Base-by-base conservation (phyloP, 495 filamentous ascomycete genomes). In the Venustampulla echinocandica region DNA sequence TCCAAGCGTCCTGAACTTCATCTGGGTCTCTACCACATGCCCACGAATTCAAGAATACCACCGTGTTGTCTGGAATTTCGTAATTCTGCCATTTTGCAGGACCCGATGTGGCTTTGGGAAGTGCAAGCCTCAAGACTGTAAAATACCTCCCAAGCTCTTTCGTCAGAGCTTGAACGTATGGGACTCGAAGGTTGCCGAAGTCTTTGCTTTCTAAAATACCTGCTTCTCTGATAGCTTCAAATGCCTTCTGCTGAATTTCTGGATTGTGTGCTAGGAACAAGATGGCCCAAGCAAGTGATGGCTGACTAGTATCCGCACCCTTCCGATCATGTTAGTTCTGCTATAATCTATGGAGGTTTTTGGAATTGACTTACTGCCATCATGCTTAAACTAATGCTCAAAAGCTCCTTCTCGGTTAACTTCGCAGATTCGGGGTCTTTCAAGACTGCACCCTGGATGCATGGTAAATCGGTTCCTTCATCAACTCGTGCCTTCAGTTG, bases 301-400 rank as follows among this genome's bases (percentile, higher is more conserved):
- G 33, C n/a, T 35, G 33, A 35, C 33, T 42, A 27, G 9, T 42
- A 5, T 42, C 39, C 14, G 20, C 39, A 2, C 39, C 20, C 39
- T 42, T 11, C n/a, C n/a, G 7, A 14, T n/a, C 3, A 24, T n/a
- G 20, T n/a, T 11, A 10, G 27, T 14, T 27, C n/a, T 5, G 5
- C 33, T n/a, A 25, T 2, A 20, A 2, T 13, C 14, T 4, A 4
- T 17, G 19, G n/a, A 14, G n/a, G 27, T n/a, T 5, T 10, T 5
- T 10, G 7, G 18, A 19, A 11, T 11, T n/a, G 19, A 17, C 39
- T 42, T 20, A 42, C 39, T 24, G 39, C 20, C 39, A 14, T 42
- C 39, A 42, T 42, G 19, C 39, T 42, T 23, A 42, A 27, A 14
- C 39, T 42, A 13, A 42, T 42, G 13, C 20, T 25, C 10, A 42